Conservation (phyloP, 75 land plant genomes). For the Picea glauca region DNA sequence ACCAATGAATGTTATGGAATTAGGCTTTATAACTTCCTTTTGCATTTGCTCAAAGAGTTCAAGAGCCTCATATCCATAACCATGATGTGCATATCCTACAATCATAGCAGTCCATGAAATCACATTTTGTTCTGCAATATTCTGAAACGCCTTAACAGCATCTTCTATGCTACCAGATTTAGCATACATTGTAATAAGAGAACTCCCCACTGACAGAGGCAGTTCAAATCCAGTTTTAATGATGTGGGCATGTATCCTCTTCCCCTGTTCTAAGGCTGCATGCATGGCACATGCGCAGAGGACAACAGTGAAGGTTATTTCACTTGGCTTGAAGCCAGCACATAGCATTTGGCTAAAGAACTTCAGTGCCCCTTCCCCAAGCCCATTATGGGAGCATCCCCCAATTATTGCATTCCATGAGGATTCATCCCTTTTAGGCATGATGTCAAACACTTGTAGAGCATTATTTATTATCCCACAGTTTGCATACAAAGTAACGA, state of each 20-base stretch:
- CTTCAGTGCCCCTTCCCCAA: not conserved
- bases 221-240: conserved; percentile 12
- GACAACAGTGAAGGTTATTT: conserved; percentile 1
- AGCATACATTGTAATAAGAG: conserved; percentile 19
- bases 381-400: conserved; percentile 5
- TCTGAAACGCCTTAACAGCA: conserved; percentile 13
- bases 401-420: conserved; percentile 21
- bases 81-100: conserved; percentile 5
- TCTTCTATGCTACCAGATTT: conserved; percentile 19
- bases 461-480: not conserved
- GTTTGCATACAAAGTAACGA: too few species aligned
- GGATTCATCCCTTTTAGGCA: not conserved
- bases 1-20: not conserved
- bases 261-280: conserved; percentile 5
- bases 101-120: conserved; percentile 25
- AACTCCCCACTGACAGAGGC: not conserved
- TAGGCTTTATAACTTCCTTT: not conserved
- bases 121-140: conserved; percentile 5
- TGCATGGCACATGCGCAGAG: conserved; percentile 3
- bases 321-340: conserved; percentile 1
- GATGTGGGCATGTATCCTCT: conserved; percentile 8
- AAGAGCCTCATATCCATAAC: too few species aligned
- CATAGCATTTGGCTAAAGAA: not conserved
- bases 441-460: conserved; percentile 5
- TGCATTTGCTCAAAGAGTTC: too few species aligned